A percentile compares a stretch with the other conserved stretches of the same genome.
Conservation (phyloP, 495 filamentous ascomycete species). For the Podospora comata region DNA sequence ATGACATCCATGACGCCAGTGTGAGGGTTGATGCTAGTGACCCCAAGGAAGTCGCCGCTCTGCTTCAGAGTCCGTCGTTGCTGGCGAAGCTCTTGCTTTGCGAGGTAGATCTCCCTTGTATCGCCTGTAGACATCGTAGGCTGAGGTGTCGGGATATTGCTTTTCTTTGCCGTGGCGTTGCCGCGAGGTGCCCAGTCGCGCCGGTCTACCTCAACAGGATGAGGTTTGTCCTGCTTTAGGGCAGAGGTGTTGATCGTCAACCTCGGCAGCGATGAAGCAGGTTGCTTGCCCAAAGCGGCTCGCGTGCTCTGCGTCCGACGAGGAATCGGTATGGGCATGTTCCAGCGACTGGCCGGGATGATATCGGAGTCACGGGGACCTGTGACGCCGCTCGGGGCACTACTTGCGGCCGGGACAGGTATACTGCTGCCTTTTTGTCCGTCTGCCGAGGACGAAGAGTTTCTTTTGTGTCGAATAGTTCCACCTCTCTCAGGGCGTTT, state of each 20-base stretch:
- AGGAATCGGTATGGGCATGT: conserved; percentile 22
- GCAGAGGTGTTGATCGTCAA: background rate
- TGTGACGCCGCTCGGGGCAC: background rate
- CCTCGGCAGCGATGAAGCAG: background rate
- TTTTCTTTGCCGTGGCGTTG: too few relatives aligned
- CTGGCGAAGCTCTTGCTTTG: conserved; percentile 39
- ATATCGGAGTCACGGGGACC: conserved; percentile 20
- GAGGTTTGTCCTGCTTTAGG: background rate
- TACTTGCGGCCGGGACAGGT: conserved; percentile 1
- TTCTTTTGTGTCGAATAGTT: conserved; percentile 27
- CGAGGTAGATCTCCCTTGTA: conserved; percentile 28
- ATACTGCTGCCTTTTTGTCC: background rate
- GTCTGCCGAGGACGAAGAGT: background rate
- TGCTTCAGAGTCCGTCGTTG: conserved; percentile 40
- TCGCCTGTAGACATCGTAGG: conserved; percentile 20
- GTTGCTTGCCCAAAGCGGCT: background rate
- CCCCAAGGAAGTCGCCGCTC: conserved; percentile 53
- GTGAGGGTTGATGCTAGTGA: conserved; percentile 53
- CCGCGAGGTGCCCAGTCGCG: background rate
- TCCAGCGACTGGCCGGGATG: conserved; percentile 22
- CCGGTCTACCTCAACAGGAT: background rate
- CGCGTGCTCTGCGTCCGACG: conserved; percentile 17
- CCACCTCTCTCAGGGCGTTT: conserved; percentile 44
- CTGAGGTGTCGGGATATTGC: background rate
- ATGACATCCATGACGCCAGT: conserved; percentile 49